Evolutionary conservation across 2,329 filamentous ascomycete genomes (phyloP), one percentile per base, ranked within the genome.

Genomic region (Escovopsis sp.): DNA sequence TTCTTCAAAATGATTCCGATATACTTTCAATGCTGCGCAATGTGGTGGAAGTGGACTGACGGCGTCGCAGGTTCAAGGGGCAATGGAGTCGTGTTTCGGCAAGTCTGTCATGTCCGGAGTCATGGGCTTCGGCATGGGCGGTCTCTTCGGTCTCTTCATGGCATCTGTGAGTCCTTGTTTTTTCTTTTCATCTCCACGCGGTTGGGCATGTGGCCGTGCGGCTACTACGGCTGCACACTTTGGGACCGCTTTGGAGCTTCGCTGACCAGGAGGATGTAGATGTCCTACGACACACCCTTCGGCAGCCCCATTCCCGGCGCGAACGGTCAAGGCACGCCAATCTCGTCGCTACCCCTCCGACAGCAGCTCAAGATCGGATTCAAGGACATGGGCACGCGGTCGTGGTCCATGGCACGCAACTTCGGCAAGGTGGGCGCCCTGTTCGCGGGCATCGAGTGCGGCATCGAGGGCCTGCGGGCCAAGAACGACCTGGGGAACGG

Each of bases 61-160:
- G n/a, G 35, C 28, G 21, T 25, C 30, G 32, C 45, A 90, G 82
- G 79, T 94, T 64, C 75, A 85, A 68, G 60, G 66, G 17, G 74
- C 76, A 30, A 94, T 94, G 84, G 87, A 96, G 59, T 92, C 84
- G 25, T 98, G 90, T 55, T 75, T 79, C 17, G 78, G 78, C 39
- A 98, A 98, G 60, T 82, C 85, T 14, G 78, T 75, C 47, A 80
- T 98, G 61, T 82, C 87, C 0, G 90, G 88, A 38, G 83, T 80
- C 17, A 92, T 92, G 74, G 90, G 90, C 13, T 94, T 94, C 50
- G 90, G 79, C 27, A 78, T 98, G 45, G 90, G 90, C 43, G 90
- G 86, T 50, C 66, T 92, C 30, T 98, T 98, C 48, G 90, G 90
- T 47, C 71, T 96, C 50, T 98, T 98, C 66, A 98, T 96, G 88